phyloP scores from a whole-genome alignment of 305 asterid species.

The Fraxinus baroniana region DNA sequence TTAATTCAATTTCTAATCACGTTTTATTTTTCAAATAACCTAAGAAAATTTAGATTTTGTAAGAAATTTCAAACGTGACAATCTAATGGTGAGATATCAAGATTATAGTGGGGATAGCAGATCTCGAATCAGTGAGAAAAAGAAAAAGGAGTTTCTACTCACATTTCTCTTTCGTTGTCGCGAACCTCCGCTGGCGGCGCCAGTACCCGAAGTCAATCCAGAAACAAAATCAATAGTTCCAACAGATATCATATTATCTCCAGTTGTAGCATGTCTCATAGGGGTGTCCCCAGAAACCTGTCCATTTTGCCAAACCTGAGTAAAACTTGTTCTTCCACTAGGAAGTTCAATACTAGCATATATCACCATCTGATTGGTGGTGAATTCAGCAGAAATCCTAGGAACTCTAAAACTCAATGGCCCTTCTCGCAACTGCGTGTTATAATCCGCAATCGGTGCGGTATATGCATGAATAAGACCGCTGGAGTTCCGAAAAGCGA shows the following conservation, averaged over 20 bases:
- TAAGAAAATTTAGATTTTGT: too few species aligned
- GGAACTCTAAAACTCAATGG: constrained; percentile 62
- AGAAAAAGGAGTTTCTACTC: constrained; percentile 14
- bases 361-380: constrained; percentile 44
- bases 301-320: constrained; percentile 77
- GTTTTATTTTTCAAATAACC: too few species aligned
- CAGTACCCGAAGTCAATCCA: constrained; percentile 33
- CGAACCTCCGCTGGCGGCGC: constrained; percentile 26
- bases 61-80: too few species aligned
- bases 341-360: constrained; percentile 64
- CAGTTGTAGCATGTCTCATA: neutral
- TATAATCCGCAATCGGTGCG: constrained; percentile 29
- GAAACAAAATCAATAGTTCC: constrained; percentile 50
- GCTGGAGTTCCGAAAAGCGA: constrained; percentile 44
- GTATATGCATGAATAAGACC: constrained; percentile 45
- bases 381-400: constrained; percentile 36
- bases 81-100: too few species aligned
- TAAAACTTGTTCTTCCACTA: constrained; percentile 42
- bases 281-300: constrained; percentile 36
- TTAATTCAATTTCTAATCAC: neutral
- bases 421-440: constrained; percentile 28
- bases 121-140: too few species aligned
- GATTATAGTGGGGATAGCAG: too few species aligned
- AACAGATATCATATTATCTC: constrained; percentile 33
- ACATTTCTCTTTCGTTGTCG: constrained; percentile 47